Conservation (phyloP, 1,284 basidiomycete genomes). For the Sphaerobolus stellatus region DNA sequence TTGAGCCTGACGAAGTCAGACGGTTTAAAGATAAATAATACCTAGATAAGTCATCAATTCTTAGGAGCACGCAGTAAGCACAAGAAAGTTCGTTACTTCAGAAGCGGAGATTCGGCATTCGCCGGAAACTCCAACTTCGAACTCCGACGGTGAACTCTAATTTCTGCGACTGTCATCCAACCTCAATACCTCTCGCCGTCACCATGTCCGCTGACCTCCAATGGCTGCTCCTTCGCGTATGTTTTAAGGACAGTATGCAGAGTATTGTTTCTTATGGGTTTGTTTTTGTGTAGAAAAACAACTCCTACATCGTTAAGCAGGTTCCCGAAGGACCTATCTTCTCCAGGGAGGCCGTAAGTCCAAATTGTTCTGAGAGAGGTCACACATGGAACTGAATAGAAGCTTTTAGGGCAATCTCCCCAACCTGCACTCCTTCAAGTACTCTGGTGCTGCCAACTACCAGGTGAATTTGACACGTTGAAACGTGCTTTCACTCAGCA, state of each 20-base stretch:
- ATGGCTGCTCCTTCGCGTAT: slow-evolving; percentile 86
- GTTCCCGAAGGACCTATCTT: slow-evolving; percentile 71
- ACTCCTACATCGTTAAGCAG: slow-evolving; percentile 82
- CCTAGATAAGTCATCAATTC: too few relatives aligned
- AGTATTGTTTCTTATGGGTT: not conserved
- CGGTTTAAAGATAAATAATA: too few relatives aligned
- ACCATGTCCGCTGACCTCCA: slow-evolving; percentile 71
- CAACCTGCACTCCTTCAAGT: slow-evolving; percentile 87
- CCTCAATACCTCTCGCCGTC: not conserved
- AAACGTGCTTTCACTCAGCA: not conserved
- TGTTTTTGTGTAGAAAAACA: slow-evolving; percentile 58
- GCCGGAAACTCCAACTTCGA: too few relatives aligned
- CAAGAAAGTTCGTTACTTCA: too few relatives aligned
- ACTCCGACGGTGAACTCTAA: slow-evolving; percentile 5
- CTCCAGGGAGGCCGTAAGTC: slow-evolving; percentile 79
- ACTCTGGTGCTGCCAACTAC: slow-evolving; percentile 81
- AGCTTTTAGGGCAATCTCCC: slow-evolving; percentile 72
- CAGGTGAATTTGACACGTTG: slow-evolving; percentile 52
- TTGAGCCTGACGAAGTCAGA: too few relatives aligned
- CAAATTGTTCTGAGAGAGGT: not conserved
- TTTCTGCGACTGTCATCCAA: slow-evolving; percentile 1
- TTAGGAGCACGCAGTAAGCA: too few relatives aligned
- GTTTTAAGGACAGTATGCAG: slow-evolving; percentile 31
- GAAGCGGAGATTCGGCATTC: too few relatives aligned
- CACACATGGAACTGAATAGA: not conserved